phyloP scores from a whole-genome alignment of 441 rosid species.

The Syzygium syzygioides region DNA sequence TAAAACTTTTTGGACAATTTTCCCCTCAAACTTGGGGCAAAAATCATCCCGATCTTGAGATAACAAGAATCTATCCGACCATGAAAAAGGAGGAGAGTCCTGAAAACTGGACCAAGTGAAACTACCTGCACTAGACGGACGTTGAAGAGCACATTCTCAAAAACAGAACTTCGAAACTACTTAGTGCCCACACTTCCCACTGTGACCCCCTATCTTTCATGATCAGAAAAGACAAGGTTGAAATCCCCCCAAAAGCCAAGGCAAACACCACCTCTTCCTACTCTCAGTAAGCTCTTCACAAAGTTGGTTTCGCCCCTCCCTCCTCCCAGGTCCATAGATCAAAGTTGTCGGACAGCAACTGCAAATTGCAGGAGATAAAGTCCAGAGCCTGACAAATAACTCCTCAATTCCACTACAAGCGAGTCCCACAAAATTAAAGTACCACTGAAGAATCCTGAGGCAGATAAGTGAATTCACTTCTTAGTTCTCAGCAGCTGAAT shows the following conservation, averaged over 20 bases:
- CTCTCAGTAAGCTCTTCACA: neutral
- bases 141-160: neutral
- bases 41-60: neutral
- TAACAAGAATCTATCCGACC: neutral
- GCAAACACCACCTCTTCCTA: neutral
- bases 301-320: neutral
- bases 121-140: neutral
- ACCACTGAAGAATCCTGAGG: neutral
- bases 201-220: neutral
- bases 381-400: neutral
- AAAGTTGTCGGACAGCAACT: neutral
- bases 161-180: neutral
- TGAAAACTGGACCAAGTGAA: neutral
- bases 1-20: no score
- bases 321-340: neutral
- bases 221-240: neutral
- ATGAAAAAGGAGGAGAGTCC: neutral
- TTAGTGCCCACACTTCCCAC: neutral
- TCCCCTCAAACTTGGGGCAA: neutral
- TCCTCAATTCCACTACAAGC: neutral
- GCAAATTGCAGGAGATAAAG: neutral
- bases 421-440: neutral
- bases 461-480: neutral
- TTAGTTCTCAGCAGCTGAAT: neutral
- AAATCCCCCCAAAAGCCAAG: neutral